Percentiles rank a stretch among this genome's conserved stretches.
Conservation (phyloP, 805 yeast genomes). For the Brettanomyces anomalus region DNA sequence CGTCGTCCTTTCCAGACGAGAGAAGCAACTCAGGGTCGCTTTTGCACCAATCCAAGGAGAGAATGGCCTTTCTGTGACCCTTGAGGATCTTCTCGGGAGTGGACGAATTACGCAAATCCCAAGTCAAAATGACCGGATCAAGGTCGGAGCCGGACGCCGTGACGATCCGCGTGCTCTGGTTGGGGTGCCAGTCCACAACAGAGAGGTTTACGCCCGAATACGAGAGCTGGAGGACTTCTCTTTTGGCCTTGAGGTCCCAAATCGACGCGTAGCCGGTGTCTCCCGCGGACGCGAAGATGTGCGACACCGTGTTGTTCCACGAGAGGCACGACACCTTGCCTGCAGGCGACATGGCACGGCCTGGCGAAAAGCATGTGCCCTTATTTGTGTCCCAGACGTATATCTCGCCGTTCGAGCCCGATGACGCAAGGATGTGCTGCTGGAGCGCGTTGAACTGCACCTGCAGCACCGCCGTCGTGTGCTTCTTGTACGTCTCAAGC, state of each 20-base stretch:
- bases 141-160: constrained; percentile 82
- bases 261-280: constrained; percentile 79
- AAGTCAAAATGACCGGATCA: constrained; percentile 70
- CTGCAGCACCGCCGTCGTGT: constrained; percentile 60
- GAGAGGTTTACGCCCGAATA: constrained; percentile 70
- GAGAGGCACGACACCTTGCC: constrained; percentile 76
- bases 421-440: constrained; percentile 67
- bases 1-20: constrained; percentile 89
- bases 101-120: constrained; percentile 92
- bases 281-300: constrained; percentile 87
- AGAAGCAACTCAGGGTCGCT: constrained; percentile 71
- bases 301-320: constrained; percentile 80
- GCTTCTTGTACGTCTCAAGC: constrained; percentile 47
- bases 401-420: constrained; percentile 84
- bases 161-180: constrained; percentile 71
- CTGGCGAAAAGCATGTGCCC: constrained; percentile 53
- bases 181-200: constrained; percentile 92
- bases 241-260: constrained; percentile 85
- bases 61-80: constrained; percentile 83
- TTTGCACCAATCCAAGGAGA: constrained; percentile 89
- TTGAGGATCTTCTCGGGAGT: constrained; percentile 71
- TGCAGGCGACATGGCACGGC: constrained; percentile 67
- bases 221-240: constrained; percentile 80
- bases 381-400: constrained; percentile 82
- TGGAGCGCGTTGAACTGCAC: constrained; percentile 74